Conservation (phyloP, 768 basidiomycete species). For the Sporobolomyces phaffii region DNA sequence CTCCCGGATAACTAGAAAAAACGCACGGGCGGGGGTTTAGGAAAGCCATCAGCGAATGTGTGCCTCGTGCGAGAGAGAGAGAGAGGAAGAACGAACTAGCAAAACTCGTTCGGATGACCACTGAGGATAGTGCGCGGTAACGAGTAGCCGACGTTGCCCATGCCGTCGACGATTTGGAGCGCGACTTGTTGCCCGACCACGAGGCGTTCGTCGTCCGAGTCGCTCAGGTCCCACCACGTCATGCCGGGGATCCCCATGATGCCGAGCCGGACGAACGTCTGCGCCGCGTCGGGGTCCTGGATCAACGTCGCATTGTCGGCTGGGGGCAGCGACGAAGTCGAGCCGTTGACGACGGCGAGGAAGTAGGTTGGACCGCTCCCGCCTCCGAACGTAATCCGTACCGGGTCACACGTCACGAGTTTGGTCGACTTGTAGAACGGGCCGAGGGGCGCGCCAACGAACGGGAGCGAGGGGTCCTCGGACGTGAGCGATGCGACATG, state of each 20-base stretch:
- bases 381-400: conserved; percentile 22
- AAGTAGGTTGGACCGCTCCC: conserved; percentile 11
- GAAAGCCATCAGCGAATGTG: neutral
- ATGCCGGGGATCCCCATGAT: conserved; percentile 21
- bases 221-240: neutral
- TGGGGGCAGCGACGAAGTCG: neutral
- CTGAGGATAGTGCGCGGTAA: neutral
- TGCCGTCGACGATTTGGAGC: conserved; percentile 13
- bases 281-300: conserved; percentile 10
- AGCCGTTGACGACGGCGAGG: conserved; percentile 13
- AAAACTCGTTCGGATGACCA: conserved; percentile 27
- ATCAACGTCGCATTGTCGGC: neutral
- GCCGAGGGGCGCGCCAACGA: conserved; percentile 19
- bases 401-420: conserved; percentile 8
- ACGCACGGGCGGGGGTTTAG: too few species aligned
- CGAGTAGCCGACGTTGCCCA: conserved; percentile 8
- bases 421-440: neutral
- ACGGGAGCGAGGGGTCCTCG: conserved; percentile 1
- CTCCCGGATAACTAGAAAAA: conserved; percentile 17
- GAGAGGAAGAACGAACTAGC: conserved; percentile 15
- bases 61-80: neutral
- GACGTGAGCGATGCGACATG: conserved; percentile 1
- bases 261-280: conserved; percentile 7
- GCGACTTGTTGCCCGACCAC: conserved; percentile 6
- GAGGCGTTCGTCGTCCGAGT: neutral